A percentile compares a stretch with the other conserved stretches of the same genome.
These are phyloP conservation scores for Candida maris DNA, from an alignment of 805 yeast species.

Conservation along the genomic window DNA sequence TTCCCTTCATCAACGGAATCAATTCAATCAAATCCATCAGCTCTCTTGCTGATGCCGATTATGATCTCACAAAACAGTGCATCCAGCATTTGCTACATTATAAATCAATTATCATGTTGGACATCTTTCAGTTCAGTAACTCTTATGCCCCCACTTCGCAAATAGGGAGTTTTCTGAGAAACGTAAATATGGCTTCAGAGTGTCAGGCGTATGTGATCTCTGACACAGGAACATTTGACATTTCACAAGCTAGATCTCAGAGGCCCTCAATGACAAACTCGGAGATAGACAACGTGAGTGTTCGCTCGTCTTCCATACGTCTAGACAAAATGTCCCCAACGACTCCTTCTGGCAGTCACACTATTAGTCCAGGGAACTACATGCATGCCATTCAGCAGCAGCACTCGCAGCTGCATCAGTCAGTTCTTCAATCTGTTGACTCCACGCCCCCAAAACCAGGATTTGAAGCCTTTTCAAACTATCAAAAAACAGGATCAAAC, in stretches of 20 bases:
- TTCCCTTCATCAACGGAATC: conserved; percentile 84
- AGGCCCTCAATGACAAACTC: conserved; percentile 26
- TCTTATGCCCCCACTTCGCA: conserved; percentile 85
- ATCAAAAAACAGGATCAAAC: conserved; percentile 4
- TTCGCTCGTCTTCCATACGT: conserved; percentile 10
- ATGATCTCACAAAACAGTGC: conserved; percentile 74
- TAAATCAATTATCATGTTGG: conserved; percentile 76
- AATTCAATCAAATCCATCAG: conserved; percentile 79
- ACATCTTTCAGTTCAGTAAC: conserved; percentile 85
- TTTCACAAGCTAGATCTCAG: conserved; percentile 32
- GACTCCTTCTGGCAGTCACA: background rate
- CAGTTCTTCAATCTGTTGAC: conserved; percentile 4
- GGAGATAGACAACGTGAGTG: conserved; percentile 20
- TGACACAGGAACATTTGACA: conserved; percentile 33
- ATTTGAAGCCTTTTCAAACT: conserved; percentile 5
- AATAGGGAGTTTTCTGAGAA: conserved; percentile 63
- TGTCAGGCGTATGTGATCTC: conserved; percentile 79
- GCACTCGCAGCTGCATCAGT: conserved; percentile 1
- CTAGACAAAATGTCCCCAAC: conserved; percentile 12
- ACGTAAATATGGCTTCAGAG: conserved; percentile 64
- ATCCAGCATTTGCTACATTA: conserved; percentile 90
- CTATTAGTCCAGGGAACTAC: background rate
- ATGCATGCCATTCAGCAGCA: background rate
- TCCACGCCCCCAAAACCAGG: conserved; percentile 12
- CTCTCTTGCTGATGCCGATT: conserved; percentile 76